Evolutionary conservation across 148 eudicot species (phyloP).

Genomic region (Vaccinium corymbosum): DNA sequence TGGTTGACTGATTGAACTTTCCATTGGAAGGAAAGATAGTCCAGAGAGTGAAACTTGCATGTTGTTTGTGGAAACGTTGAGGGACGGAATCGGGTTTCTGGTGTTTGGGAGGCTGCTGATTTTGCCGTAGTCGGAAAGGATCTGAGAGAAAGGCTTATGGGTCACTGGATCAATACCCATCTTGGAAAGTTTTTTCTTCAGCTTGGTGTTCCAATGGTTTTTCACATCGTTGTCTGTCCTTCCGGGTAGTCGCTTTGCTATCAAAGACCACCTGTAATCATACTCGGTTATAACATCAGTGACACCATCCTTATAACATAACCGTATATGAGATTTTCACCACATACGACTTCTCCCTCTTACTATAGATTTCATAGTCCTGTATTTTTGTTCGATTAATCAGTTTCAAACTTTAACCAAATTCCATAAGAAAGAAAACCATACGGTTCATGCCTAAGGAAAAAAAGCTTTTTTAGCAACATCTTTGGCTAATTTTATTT

Average conservation of each 20-base stretch:
- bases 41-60: constrained; percentile 16
- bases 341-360: background rate
- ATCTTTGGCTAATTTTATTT: background rate
- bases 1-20: constrained; percentile 14
- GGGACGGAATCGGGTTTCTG: constrained; percentile 19
- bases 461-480: background rate
- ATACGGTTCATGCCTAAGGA: background rate
- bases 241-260: constrained; percentile 41
- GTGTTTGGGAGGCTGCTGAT: constrained; percentile 41
- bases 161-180: constrained; percentile 89
- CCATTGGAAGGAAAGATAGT: background rate
- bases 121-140: constrained; percentile 61
- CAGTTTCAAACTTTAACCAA: background rate
- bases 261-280: constrained; percentile 59
- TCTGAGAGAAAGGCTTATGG: constrained; percentile 75
- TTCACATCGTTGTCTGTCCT: constrained; percentile 30
- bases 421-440: background rate
- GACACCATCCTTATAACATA: background rate
- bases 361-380: background rate
- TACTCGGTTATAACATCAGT: background rate
- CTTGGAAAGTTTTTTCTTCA: constrained; percentile 74
- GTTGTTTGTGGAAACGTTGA: constrained; percentile 22
- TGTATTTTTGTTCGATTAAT: background rate
- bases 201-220: constrained; percentile 93
- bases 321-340: background rate